Evolutionary conservation across 2,329 filamentous ascomycete genomes (phyloP).

Genomic region (Orbilia javanica): DNA sequence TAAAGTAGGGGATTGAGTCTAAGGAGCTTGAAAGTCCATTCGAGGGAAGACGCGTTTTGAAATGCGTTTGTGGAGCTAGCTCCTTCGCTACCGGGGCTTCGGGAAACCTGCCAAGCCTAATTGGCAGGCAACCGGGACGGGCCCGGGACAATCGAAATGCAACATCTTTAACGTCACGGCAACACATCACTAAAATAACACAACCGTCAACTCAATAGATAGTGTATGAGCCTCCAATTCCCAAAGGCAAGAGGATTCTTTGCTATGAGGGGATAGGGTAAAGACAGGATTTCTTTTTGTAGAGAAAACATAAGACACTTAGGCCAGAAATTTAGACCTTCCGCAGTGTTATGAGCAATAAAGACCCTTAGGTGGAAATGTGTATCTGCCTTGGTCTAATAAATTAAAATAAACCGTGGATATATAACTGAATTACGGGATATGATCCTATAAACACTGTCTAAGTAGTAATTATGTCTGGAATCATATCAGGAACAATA

Average conservation of each 20-base stretch:
- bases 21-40: neutral
- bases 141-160: neutral
- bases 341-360: no score
- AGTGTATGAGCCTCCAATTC: neutral
- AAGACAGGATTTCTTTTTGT: no score
- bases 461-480: neutral
- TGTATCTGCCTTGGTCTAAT: no score
- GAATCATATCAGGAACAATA: neutral
- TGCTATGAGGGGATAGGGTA: no score
- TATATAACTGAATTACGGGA: no score
- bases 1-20: slow-evolving; percentile 3
- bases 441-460: neutral
- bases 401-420: no score
- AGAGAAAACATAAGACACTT: no score
- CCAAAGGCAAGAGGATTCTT: no score
- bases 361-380: no score
- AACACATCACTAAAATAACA: slow-evolving; percentile 2
- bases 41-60: slow-evolving; percentile 53
- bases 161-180: slow-evolving; percentile 31
- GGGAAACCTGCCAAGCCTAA: slow-evolving; percentile 9
- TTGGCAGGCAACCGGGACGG: slow-evolving; percentile 5
- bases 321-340: no score
- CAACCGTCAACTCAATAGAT: neutral
- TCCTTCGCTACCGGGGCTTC: slow-evolving; percentile 25
- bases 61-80: slow-evolving; percentile 24